phyloP scores from a whole-genome alignment of 345 rosid genomes.

The Conringia planisiliqua region DNA sequence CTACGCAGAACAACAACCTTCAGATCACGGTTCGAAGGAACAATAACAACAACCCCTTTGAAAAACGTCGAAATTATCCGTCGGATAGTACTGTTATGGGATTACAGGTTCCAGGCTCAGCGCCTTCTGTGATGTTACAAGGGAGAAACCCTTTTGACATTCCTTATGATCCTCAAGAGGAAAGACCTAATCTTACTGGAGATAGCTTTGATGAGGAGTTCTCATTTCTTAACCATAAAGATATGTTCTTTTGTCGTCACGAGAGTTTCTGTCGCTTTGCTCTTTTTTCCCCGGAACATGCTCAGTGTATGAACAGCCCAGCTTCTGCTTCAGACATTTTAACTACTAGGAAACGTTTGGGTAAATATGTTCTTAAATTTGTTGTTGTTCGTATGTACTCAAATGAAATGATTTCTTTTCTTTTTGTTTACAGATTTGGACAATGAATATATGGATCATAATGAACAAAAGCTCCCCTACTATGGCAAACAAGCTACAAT shows the following conservation, averaged over 20 bases:
- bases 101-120: constrained; percentile 66
- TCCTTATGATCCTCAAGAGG: constrained; percentile 81
- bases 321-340: constrained; percentile 11
- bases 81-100: constrained; percentile 15
- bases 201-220: constrained; percentile 72
- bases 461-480: background rate
- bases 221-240: constrained; percentile 47
- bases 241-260: constrained; percentile 59
- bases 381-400: background rate
- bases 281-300: constrained; percentile 16
- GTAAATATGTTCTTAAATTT: background rate
- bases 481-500: background rate
- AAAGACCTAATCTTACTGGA: constrained; percentile 65
- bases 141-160: constrained; percentile 71
- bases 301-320: constrained; percentile 22
- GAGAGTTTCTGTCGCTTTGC: constrained; percentile 52
- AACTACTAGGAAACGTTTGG: constrained; percentile 20
- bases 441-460: constrained; percentile 30
- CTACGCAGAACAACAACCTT: constrained; percentile 21
- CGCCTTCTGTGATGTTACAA: constrained; percentile 70
- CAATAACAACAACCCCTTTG: background rate
- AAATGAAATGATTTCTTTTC: background rate
- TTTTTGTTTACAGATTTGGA: constrained; percentile 24
- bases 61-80: constrained; percentile 19
- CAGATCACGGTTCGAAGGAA: constrained; percentile 37